These are phyloP conservation scores for Casuarina glauca DNA, from an alignment of 306 rosid genomes.

Conservation along the genomic window DNA sequence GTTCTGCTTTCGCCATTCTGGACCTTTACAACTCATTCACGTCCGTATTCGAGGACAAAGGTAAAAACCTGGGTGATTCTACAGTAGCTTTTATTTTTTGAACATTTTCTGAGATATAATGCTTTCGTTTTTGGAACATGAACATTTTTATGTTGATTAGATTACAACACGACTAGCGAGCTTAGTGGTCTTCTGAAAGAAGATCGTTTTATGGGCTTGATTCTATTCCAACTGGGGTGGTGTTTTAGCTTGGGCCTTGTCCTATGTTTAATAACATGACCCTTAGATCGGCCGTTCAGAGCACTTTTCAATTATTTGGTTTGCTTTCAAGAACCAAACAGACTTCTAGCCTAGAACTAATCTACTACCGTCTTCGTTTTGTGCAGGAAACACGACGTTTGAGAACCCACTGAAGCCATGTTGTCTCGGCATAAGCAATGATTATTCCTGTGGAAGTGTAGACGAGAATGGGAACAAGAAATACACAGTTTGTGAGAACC, in stretches of 20 bases:
- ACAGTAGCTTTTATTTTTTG: neutral
- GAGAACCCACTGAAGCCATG: conserved; percentile 67
- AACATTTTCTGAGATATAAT: neutral
- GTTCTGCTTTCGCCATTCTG: conserved; percentile 39
- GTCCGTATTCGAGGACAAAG: conserved; percentile 53
- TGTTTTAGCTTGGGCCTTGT: neutral
- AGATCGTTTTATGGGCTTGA: neutral
- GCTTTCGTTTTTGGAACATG: neutral
- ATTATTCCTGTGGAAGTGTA: conserved; percentile 61
- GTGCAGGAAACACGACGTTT: conserved; percentile 32
- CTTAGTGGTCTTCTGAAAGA: too few species aligned
- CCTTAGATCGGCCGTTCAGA: conserved; percentile 1
- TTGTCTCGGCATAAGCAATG: conserved; percentile 56
- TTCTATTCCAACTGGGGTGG: neutral
- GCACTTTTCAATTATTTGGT: neutral
- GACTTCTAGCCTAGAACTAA: too few species aligned
- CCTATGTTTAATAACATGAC: neutral
- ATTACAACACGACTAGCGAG: neutral
- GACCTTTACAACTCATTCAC: conserved; percentile 66
- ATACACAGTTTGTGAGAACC: conserved; percentile 61
- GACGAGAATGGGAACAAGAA: conserved; percentile 48
- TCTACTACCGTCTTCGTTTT: neutral
- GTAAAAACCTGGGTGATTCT: conserved; percentile 28
- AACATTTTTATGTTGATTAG: neutral
- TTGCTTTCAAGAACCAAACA: neutral